Evolutionary conservation across 164 flowering plant genomes (phyloP).

Genomic region (Euptelea pleiosperma): DNA sequence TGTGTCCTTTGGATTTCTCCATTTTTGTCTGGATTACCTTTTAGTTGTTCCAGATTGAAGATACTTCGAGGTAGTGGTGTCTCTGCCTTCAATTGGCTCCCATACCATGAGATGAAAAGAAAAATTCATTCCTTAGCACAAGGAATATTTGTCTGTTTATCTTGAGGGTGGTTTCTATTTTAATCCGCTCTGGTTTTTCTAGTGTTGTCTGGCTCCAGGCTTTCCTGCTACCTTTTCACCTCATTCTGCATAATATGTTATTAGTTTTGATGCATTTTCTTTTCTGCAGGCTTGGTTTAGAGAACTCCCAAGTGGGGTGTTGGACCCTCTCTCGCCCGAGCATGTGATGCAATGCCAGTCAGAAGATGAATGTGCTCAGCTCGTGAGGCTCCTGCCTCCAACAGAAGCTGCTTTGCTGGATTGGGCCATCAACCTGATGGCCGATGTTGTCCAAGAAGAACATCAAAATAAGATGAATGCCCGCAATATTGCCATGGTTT

Average conservation of each 20-base stretch:
- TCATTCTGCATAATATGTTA: neutral
- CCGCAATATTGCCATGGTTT: constrained; percentile 70
- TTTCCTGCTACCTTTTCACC: neutral
- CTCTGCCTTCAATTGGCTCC: too few relatives aligned
- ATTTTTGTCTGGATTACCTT: too few relatives aligned
- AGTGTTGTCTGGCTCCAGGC: neutral
- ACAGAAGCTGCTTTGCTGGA: constrained; percentile 69
- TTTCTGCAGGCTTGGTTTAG: constrained; percentile 71
- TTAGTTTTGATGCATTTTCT: neutral
- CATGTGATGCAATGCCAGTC: constrained; percentile 64
- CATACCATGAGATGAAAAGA: too few relatives aligned
- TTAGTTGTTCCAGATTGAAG: too few relatives aligned
- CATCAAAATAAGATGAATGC: constrained; percentile 75
- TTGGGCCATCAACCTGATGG: constrained; percentile 86
- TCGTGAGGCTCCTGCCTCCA: constrained; percentile 54
- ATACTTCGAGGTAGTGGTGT: too few relatives aligned
- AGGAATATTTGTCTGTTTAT: too few relatives aligned
- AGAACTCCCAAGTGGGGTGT: constrained; percentile 72
- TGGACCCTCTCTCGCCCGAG: constrained; percentile 66
- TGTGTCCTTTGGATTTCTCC: too few relatives aligned
- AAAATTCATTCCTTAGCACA: too few relatives aligned
- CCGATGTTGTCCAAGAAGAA: constrained; percentile 69
- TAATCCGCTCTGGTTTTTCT: neutral
- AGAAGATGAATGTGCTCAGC: constrained; percentile 62
- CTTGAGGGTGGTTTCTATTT: too few relatives aligned